Evolutionary conservation across 805 yeast species (phyloP).

Genomic region (Lipomyces sp.): DNA sequence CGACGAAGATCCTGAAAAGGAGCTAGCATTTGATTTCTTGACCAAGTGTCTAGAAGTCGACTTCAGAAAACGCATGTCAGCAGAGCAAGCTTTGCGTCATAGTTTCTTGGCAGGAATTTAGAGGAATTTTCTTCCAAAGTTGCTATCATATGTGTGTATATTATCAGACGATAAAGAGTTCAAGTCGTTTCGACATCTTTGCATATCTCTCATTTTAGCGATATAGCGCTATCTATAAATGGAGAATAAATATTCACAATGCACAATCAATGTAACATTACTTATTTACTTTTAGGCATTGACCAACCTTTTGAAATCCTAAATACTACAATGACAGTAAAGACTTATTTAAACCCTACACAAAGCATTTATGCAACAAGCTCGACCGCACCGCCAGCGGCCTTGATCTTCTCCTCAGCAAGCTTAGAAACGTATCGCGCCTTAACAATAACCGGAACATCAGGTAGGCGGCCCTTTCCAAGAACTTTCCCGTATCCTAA

Average conservation of each 20-base stretch:
- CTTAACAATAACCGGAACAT: constrained; percentile 98
- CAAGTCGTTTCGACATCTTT: not conserved
- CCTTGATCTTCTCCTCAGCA: constrained; percentile 99
- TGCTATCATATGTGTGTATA: not conserved
- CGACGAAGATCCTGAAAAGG: constrained; percentile 34
- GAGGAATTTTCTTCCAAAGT: not conserved
- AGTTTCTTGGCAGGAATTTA: constrained; percentile 20
- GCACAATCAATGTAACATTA: constrained; percentile 2
- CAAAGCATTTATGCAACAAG: constrained; percentile 79
- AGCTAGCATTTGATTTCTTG: constrained; percentile 44
- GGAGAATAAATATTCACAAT: no score
- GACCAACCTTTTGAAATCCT: constrained; percentile 32
- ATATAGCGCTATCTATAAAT: not conserved
- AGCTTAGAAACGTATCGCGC: constrained; percentile 99
- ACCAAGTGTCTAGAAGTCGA: constrained; percentile 70
- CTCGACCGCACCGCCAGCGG: constrained; percentile 99
- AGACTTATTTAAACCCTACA: constrained; percentile 7
- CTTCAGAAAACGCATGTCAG: constrained; percentile 69
- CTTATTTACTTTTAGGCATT: constrained; percentile 30
- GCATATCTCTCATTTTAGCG: not conserved
- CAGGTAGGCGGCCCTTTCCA: constrained; percentile 98
- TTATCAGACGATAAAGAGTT: not conserved
- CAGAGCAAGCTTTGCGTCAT: constrained; percentile 58
- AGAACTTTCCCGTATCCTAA: constrained; percentile 99
- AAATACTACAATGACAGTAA: constrained; percentile 15